Base-by-base conservation (phyloP, 352 stramenopile genomes). In the Pythium sukuiense region DNA sequence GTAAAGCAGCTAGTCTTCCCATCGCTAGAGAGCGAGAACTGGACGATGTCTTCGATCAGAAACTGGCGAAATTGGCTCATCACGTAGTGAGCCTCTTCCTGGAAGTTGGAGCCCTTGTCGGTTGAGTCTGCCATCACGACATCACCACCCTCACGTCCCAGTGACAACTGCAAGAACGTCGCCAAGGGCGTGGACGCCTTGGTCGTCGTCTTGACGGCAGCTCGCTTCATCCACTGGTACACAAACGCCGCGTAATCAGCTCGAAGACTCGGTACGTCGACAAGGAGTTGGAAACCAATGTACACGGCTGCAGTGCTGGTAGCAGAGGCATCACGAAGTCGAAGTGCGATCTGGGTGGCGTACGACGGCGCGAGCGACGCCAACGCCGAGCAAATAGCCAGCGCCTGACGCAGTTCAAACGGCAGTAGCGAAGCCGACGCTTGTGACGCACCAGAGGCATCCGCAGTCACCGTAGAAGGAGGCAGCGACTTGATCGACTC, bases 321-420 rank as follows among this genome's bases (percentile, higher is more conserved):
- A 11, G 37, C 45, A 7, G 58, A 33, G 8, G 63, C 59, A 18
- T 59, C 59, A 13, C 35, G 32, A 7, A 72, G 59, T 11, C 32
- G 11, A 30, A 33, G 32, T 11, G 62, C 33, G 6, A 81, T 33
- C 63, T 72, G 56, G 5, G 60, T 55, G 0, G 79, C 77, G 59
- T 81, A 85, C 13, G 78, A 26, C 16, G 77, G 74, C 53, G 77
- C 70, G 1, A 87, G 56, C 13, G 62, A 57, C 5, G 77, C 79
- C 6, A 90, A 62, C 14, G 70, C 46, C 4, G 75, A 20, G 50
- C 76, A 83, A 11, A 67, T 52, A 0, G 71, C 61, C 18, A 67
- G 61, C 0, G 66, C 60, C 30, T 76, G 64, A 16, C 59, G 65
- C 27, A 67, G 20, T 8, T 56, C 58, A n/a, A 63, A 65, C 1